A percentile compares a stretch with the other conserved stretches of the same genome.
phyloP scores from a whole-genome alignment of 108 stramenopile species.

The Nitzschia palea region DNA sequence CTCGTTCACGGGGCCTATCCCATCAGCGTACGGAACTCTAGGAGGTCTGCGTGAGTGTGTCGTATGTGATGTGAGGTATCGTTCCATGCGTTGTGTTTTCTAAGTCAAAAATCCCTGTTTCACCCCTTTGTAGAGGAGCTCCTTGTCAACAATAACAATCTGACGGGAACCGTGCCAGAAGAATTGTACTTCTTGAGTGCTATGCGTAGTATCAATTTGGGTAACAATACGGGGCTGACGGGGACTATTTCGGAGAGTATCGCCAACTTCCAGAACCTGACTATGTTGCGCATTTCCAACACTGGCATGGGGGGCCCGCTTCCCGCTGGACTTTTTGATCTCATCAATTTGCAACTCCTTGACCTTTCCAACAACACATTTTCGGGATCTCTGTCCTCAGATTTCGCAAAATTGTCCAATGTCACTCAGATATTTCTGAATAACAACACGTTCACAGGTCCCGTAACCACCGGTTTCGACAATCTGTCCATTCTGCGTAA shows the following conservation, averaged over 20 bases:
- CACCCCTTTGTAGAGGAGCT: conserved; percentile 14
- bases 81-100: too few relatives aligned
- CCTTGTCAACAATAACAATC: conserved; percentile 55
- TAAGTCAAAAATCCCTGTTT: too few relatives aligned
- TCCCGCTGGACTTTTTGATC: conserved; percentile 1
- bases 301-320: conserved; percentile 21
- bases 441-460: conserved; percentile 31
- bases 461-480: conserved; percentile 13
- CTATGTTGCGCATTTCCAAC: neutral
- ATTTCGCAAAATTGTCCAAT: conserved; percentile 9
- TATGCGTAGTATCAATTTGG: conserved; percentile 2
- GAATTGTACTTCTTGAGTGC: conserved; percentile 7
- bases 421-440: neutral
- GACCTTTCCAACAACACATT: conserved; percentile 14
- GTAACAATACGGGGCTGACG: conserved; percentile 2
- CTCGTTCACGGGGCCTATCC: conserved; percentile 54
- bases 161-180: conserved; percentile 59
- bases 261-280: neutral
- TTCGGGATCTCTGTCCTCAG: conserved; percentile 15
- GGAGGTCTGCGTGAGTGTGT: neutral
- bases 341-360: conserved; percentile 7
- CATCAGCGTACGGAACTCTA: conserved; percentile 42
- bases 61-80: too few relatives aligned
- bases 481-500: conserved; percentile 9
- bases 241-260: conserved; percentile 19